Evolutionary conservation across 2,329 filamentous ascomycete genomes (phyloP), one percentile per base, ranked within the genome.

Genomic region (Ophiognomonia clavigignenti-juglandacearum): DNA sequence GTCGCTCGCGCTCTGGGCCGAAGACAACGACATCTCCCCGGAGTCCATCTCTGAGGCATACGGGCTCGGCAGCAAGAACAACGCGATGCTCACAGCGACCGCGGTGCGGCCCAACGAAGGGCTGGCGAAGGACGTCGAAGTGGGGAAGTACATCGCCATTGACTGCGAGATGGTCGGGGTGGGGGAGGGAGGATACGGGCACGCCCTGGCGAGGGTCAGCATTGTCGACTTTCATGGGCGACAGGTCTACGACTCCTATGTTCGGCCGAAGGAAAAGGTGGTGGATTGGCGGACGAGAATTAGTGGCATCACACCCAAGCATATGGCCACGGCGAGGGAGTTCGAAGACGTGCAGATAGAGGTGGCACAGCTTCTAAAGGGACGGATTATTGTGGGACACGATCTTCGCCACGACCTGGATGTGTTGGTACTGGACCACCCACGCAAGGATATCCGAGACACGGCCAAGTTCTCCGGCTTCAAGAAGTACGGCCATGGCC

Each of bases 131-230:
- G 79, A 75, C 6, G 68, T 85, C 29, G 80, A 89, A 44, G 71
- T 91, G 18, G 93, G 92, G 43, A 95, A 93, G 74, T 98, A 95
- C 64, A 71, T 98, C 35, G 86, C 88, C 18, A 80, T 98, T 39
- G 93, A 98, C 70, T 98, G 93, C 66, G 93, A 98, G 69, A 98
- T 98, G 93, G 93, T 98, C 22, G 93, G 92, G 39, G 81, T 95
- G 11, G 87, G 86, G 0, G 78, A 80, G 1, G 81, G 81, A 42
- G 78, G 81, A 19, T 74, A 84, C 54, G 78, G 83, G 60, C 90
- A 88, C 29, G 83, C 82, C 0, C 78, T 98, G 37, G 93, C 93
- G 1, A 81, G 93, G 39, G 88, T 92, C 46, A 95, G 88, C 61
- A 72, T 95, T 14, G 91, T 96, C 56, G 95, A 97, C 65, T 98